These are phyloP conservation scores for Saprolegnia parasitica DNA, from an alignment of 352 stramenopile genomes.

Conservation along the genomic window DNA sequence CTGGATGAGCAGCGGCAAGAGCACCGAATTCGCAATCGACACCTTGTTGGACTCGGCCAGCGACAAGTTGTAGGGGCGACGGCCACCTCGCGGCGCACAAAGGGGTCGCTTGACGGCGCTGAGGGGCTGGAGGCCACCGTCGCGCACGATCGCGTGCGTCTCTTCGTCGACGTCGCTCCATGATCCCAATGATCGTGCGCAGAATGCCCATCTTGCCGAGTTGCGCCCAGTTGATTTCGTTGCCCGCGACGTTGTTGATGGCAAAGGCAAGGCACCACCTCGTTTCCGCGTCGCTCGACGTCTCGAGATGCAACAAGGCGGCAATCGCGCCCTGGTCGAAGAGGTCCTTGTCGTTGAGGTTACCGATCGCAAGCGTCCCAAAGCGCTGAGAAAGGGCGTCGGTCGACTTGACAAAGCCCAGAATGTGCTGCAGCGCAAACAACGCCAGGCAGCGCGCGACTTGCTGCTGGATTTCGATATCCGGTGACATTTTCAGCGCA, in stretches of 20 bases:
- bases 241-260: constrained; percentile 91
- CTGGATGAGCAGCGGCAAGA: constrained; percentile 74
- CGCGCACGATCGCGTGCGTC: constrained; percentile 89
- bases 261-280: constrained; percentile 90
- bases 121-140: constrained; percentile 87
- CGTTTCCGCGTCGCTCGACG: constrained; percentile 86
- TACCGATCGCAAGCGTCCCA: constrained; percentile 87
- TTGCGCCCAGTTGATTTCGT: constrained; percentile 84
- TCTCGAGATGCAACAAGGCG: constrained; percentile 83
- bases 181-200: constrained; percentile 74
- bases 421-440: constrained; percentile 88
- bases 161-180: constrained; percentile 89
- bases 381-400: constrained; percentile 86
- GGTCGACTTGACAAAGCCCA: constrained; percentile 74
- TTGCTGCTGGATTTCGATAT: constrained; percentile 89
- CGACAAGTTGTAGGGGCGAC: constrained; percentile 89
- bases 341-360: constrained; percentile 90
- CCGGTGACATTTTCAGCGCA: constrained; percentile 55
- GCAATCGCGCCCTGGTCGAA: constrained; percentile 90
- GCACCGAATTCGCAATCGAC: constrained; percentile 76
- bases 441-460: constrained; percentile 90
- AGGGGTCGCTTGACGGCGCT: constrained; percentile 56
- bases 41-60: constrained; percentile 95
- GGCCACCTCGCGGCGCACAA: constrained; percentile 84
- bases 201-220: constrained; percentile 86